Evolutionary conservation across 1,284 basidiomycete species (phyloP), one percentile per base, ranked within the genome.

Genomic region (Neolentinus lepideus): DNA sequence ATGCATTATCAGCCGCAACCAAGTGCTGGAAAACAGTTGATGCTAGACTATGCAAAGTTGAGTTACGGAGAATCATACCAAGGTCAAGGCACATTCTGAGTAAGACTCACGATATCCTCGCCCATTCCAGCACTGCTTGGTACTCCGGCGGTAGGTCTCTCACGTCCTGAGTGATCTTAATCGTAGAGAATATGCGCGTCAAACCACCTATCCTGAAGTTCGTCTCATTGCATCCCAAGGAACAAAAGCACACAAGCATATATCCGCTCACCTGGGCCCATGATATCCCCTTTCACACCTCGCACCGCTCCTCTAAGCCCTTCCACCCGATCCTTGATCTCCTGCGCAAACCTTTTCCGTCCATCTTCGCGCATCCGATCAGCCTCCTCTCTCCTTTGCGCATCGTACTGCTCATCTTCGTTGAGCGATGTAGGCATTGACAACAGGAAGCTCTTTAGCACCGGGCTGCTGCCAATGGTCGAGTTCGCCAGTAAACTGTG

Each of bases 11-110:
- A 14, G 92, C 84, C 0, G 96, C 96, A 33, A 98, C 84, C 63
- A 95, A 96, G 51, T 92, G 85, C 62, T 96, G 93, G 69, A 98
- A 99, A 52, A 98, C 86, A 2, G 96, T 97, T 3, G 95, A 96
- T 0, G 96, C 97, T 58, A 98, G 74, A 33, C 93, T 86, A 24
- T 4, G 14, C 11, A 6, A 43, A 33, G 24, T 45, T 12, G 24
- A 45, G 62, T 29, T 26, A 14, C 35, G 58, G 33, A 33, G 21
- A n/a, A 46, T 31, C 52, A 54, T 36, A 38, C 35, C 43, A 80
- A 59, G 38, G 53, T 52, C 60, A 59, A 31, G 56, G 53, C n/a
- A 43, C 51, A 51, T 58, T 56, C 52, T 27, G 56, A n/a, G n/a
- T n/a, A 26, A 54, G 22, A 76, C 84, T 65, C 59, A 95, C 92